Conservation (phyloP, 805 yeast genomes). For the Maudiozyma saulgeensis region DNA sequence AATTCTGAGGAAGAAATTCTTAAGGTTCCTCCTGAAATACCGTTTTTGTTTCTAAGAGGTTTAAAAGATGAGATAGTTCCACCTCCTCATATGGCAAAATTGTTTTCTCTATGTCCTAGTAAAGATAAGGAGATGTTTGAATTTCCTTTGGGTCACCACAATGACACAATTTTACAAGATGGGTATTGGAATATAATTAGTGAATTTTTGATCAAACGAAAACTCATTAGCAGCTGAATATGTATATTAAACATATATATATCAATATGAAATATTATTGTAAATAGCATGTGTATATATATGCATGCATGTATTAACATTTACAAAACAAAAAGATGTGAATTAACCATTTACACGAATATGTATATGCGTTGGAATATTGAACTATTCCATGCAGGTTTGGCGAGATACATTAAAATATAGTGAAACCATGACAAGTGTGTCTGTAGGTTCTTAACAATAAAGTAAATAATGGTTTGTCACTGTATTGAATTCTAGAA, state of each 20-base stretch:
- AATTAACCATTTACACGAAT: too few species aligned
- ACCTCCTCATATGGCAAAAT: slow-evolving; percentile 62
- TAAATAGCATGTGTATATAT: too few species aligned
- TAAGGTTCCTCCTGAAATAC: slow-evolving; percentile 42
- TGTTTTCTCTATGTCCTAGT: slow-evolving; percentile 46
- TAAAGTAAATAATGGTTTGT: too few species aligned
- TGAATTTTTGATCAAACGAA: slow-evolving; percentile 41
- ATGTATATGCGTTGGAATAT: too few species aligned
- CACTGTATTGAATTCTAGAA: too few species aligned
- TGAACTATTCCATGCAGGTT: too few species aligned
- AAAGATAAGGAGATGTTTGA: slow-evolving; percentile 42
- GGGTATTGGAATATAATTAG: slow-evolving; percentile 68
- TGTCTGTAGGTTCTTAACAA: too few species aligned
- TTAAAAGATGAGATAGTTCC: slow-evolving; percentile 84
- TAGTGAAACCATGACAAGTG: too few species aligned
- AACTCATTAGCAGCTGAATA: slow-evolving; percentile 39
- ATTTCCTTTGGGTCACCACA: slow-evolving; percentile 61
- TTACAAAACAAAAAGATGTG: too few species aligned
- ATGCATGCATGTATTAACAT: too few species aligned
- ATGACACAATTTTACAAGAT: slow-evolving; percentile 68
- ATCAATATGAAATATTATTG: too few species aligned
- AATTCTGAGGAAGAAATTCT: slow-evolving; percentile 56
- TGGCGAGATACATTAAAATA: too few species aligned
- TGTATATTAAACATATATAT: slow-evolving; percentile 39
- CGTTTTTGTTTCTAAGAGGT: slow-evolving; percentile 66